Evolutionary conservation across 1,284 basidiomycete species (phyloP).

Genomic region (Microbotryum silenes-acaulis): DNA sequence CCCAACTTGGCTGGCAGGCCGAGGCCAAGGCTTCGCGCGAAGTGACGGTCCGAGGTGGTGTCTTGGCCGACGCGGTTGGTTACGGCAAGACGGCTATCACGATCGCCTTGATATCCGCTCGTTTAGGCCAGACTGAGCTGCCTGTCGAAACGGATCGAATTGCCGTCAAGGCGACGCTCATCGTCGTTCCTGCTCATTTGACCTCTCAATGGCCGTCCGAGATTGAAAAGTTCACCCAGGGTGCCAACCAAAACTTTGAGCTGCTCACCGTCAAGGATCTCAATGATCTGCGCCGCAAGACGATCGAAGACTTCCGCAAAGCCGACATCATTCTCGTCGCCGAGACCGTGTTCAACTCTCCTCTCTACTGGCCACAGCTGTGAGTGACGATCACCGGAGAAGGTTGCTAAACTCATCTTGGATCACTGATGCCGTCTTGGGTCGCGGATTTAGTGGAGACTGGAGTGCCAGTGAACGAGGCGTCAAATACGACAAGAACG

Average conservation of each 20-base stretch:
- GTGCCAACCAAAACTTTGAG: conserved; percentile 53
- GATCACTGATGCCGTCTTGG: too few species aligned
- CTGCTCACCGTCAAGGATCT: conserved; percentile 56
- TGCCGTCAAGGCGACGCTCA: conserved; percentile 65
- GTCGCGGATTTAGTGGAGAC: conserved; percentile 41
- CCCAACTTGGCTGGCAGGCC: conserved; percentile 81
- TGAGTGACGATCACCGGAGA: neutral
- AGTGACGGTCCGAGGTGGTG: conserved; percentile 72
- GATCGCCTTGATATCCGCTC: conserved; percentile 70
- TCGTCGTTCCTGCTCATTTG: conserved; percentile 82
- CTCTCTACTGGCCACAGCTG: conserved; percentile 66
- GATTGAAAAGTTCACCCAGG: conserved; percentile 61
- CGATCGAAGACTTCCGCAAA: conserved; percentile 65
- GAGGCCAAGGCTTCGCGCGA: conserved; percentile 79
- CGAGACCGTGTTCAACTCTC: conserved; percentile 72
- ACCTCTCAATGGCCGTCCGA: conserved; percentile 85
- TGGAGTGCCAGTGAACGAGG: conserved; percentile 59
- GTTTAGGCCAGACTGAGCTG: conserved; percentile 51
- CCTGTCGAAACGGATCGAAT: conserved; percentile 56
- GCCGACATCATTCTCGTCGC: conserved; percentile 85
- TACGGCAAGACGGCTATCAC: conserved; percentile 96
- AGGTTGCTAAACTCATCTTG: neutral
- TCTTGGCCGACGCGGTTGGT: conserved; percentile 85
- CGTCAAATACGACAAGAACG: conserved; percentile 42
- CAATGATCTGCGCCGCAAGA: conserved; percentile 62